A percentile compares a stretch with the other conserved stretches of the same genome.
phyloP scores from a whole-genome alignment of 2,329 filamentous ascomycete species.

The Cadophora gregata region DNA sequence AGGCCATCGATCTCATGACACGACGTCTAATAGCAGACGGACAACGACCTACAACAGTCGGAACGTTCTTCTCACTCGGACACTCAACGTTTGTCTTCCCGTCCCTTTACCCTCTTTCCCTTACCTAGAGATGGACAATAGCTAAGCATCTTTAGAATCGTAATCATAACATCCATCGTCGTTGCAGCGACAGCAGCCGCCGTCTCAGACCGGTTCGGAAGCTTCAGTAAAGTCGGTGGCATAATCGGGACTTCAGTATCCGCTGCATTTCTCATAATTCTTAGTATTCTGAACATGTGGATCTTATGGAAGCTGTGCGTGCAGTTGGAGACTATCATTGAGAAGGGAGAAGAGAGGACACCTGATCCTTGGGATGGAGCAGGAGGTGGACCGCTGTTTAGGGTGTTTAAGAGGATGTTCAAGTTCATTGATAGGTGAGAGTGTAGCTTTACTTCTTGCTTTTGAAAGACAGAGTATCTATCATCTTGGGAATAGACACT shows the following conservation, averaged over 20 bases:
- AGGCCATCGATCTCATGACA: constrained; percentile 90
- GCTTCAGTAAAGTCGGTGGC: constrained; percentile 79
- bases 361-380: constrained; percentile 42
- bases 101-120: too few relatives aligned
- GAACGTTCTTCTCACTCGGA: constrained; percentile 91
- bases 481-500: neutral
- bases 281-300: constrained; percentile 85
- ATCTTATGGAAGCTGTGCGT: constrained; percentile 77
- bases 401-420: constrained; percentile 77
- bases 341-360: constrained; percentile 36
- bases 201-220: constrained; percentile 79
- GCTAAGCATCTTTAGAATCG: constrained; percentile 56
- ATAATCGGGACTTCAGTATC: constrained; percentile 91
- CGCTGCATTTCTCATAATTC: constrained; percentile 79
- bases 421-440: constrained; percentile 62
- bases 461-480: too few relatives aligned
- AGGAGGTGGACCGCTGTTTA: constrained; percentile 76
- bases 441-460: too few relatives aligned
- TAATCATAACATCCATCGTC: constrained; percentile 86
- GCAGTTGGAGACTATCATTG: constrained; percentile 47
- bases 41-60: constrained; percentile 87
- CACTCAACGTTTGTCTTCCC: constrained; percentile 69
- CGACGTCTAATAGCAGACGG: constrained; percentile 84
- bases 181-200: constrained; percentile 91
- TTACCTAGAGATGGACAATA: neutral